Evolutionary conservation across 1,284 basidiomycete genomes (phyloP).

Genomic region (Cutaneotrichosporon sp.): DNA sequence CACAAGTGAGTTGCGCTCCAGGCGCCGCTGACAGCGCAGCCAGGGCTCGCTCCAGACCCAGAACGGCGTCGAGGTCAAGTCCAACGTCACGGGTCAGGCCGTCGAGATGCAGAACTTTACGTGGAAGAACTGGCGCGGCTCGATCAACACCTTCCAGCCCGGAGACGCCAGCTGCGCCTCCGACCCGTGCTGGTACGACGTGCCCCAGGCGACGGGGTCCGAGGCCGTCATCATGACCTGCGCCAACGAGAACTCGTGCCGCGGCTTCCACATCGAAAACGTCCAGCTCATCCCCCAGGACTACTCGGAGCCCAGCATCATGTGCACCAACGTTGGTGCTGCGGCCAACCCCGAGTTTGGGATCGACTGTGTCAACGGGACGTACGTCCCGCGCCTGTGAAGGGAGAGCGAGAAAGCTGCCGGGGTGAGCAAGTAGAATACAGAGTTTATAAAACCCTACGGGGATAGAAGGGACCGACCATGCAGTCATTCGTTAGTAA

Average conservation of each 20-base stretch:
- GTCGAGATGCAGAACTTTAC: conserved; percentile 34
- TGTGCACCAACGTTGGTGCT: conserved; percentile 24
- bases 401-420: too few relatives aligned
- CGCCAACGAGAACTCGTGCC: conserved; percentile 29
- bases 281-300: conserved; percentile 33
- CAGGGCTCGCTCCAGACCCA: conserved; percentile 31
- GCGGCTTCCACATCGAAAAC: conserved; percentile 28
- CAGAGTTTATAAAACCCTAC: too few relatives aligned
- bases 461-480: too few relatives aligned
- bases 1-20: conserved; percentile 21
- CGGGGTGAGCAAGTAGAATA: too few relatives aligned
- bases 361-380: conserved; percentile 23
- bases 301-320: conserved; percentile 10
- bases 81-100: conserved; percentile 19
- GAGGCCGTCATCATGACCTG: conserved; percentile 47
- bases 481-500: too few relatives aligned
- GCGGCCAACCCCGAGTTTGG: conserved; percentile 26
- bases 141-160: conserved; percentile 52
- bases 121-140: conserved; percentile 55
- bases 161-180: conserved; percentile 49
- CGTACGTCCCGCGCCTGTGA: conserved; percentile 3
- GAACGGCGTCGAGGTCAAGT: conserved; percentile 22
- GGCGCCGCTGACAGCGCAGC: conserved; percentile 13
- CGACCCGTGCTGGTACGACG: conserved; percentile 51
- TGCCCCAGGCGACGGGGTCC: conserved; percentile 34